These are phyloP conservation scores for Epithele typhae DNA, from an alignment of 768 basidiomycete species.

Conservation along the genomic window DNA sequence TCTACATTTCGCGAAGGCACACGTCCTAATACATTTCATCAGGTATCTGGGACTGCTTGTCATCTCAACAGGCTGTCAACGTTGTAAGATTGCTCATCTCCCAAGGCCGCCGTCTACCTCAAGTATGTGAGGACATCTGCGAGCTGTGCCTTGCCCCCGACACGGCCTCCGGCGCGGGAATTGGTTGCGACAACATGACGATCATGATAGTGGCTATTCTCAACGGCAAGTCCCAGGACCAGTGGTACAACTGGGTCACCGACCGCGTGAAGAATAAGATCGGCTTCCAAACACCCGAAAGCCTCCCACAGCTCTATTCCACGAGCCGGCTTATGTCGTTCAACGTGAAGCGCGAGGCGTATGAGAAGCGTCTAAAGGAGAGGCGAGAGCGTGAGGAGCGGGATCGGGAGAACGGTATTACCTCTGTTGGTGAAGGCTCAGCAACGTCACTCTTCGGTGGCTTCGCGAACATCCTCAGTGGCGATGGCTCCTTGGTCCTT, in stretches of 20 bases:
- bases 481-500: slow-evolving; percentile 33
- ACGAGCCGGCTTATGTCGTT: slow-evolving; percentile 58
- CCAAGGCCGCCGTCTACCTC: slow-evolving; percentile 69
- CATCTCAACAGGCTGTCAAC: slow-evolving; percentile 90
- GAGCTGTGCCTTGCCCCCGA: slow-evolving; percentile 93
- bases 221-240: slow-evolving; percentile 80
- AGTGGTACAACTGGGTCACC: slow-evolving; percentile 90
- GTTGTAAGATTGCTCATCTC: slow-evolving; percentile 80
- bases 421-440: slow-evolving; percentile 8
- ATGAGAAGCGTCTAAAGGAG: slow-evolving; percentile 40
- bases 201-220: slow-evolving; percentile 86
- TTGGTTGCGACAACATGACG: slow-evolving; percentile 99
- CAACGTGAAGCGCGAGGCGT: slow-evolving; percentile 56
- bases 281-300: slow-evolving; percentile 74
- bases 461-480: slow-evolving; percentile 53
- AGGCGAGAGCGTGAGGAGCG: slow-evolving; percentile 14
- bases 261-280: slow-evolving; percentile 73
- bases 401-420: slow-evolving; percentile 4
- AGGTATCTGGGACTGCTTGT: slow-evolving; percentile 99
- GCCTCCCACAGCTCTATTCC: slow-evolving; percentile 74
- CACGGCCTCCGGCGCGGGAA: slow-evolving; percentile 83
- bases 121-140: slow-evolving; percentile 88
- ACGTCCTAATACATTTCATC: no score
- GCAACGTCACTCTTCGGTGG: slow-evolving; percentile 34
- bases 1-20: neutral